Evolutionary conservation across 2,329 filamentous ascomycete species (phyloP), one percentile per base, ranked within the genome.

Genomic region (Podosphaera fusca): DNA sequence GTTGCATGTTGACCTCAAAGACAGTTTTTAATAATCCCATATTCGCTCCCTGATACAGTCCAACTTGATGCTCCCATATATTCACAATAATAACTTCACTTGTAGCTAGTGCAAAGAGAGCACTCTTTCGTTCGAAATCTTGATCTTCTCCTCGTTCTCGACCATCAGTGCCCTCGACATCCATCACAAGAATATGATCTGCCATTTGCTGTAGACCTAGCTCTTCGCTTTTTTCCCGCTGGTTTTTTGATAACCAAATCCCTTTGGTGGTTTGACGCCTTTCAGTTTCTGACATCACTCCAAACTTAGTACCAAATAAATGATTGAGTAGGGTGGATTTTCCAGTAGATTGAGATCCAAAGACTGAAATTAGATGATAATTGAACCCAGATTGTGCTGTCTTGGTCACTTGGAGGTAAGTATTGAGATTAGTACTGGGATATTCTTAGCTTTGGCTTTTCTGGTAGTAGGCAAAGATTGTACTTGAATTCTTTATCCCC

Each of bases 191-290:
- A 65, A 98, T 95, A 70, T 98, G 98, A 66, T 95, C 87, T 57
- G 90, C 89, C 88, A 96, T 95, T 61, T 74, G 74, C 62, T 72
- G 71, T 54, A 69, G 71, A 57, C 71, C 74, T 30, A 65, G 61
- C 58, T 73, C 69, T 61, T 71, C 70, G 55, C 73, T 70, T 63
- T 76, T 75, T 49, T 71, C 69, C 34, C 74, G 73, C 74, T 94
- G 95, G 72, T 96, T 96, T 74, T 95, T 94, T 62, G 89, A 94
- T 84, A 98, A 84, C 92, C 92, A 98, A 69, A 98, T 98, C 67
- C 92, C 92, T 75, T 96, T 98, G 50, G 92, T 98, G 0, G 92
- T 98, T 75, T 98, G 92, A 60, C 88, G 82, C 62, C 92, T 81
- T 70, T 95, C 88, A 60, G 81, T 77, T 75, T 98, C 92, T 64